phyloP scores from a whole-genome alignment of 2,329 filamentous ascomycete species.

The Nemania serpens region DNA sequence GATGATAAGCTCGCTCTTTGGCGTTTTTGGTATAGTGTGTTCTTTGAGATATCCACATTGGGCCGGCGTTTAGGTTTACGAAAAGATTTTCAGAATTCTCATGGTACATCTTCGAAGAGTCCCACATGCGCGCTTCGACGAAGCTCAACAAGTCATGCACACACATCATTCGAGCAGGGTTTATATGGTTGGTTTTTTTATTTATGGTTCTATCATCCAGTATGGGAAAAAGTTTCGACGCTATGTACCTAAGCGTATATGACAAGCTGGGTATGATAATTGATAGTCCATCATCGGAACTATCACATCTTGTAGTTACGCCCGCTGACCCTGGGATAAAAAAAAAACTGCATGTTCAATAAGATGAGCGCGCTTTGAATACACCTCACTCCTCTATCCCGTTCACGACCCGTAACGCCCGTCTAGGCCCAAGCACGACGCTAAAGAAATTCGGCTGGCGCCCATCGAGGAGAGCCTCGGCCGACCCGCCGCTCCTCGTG shows the following conservation, averaged over 20 bases:
- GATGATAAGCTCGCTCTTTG: slow-evolving; percentile 3
- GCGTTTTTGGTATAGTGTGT: slow-evolving; percentile 16
- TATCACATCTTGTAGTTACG: no score
- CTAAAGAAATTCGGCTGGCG: slow-evolving; percentile 74
- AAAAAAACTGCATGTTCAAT: no score
- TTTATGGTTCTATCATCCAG: no score
- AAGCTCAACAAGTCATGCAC: no score
- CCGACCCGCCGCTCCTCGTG: slow-evolving; percentile 44
- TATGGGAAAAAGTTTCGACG: no score
- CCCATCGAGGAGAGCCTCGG: slow-evolving; percentile 46
- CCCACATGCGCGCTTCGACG: no score
- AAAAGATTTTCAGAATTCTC: not conserved
- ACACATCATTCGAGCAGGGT: no score
- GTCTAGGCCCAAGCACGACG: slow-evolving; percentile 68
- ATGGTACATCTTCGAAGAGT: not conserved
- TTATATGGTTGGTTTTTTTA: no score
- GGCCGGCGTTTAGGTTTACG: slow-evolving; percentile 26
- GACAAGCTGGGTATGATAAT: no score
- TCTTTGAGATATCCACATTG: slow-evolving; percentile 23
- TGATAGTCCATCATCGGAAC: no score
- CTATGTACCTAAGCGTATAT: no score
- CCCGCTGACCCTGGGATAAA: no score
- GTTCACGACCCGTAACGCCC: slow-evolving; percentile 73
- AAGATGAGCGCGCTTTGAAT: not conserved
- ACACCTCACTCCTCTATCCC: slow-evolving; percentile 43